phyloP scores from a whole-genome alignment of 768 basidiomycete species.

The Calocybe cyanea region DNA sequence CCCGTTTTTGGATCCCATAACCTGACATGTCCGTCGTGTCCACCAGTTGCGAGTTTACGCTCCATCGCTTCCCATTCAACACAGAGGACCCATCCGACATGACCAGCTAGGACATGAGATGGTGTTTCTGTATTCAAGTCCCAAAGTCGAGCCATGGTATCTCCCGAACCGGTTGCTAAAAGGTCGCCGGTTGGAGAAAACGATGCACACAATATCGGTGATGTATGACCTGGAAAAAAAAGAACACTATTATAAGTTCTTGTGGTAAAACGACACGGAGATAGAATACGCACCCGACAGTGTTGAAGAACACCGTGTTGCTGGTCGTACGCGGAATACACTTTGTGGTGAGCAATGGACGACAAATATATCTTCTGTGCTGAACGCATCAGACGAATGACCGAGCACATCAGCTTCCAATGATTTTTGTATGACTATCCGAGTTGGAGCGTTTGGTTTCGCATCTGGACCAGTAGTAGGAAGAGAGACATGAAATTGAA shows the following conservation, averaged over 20 bases:
- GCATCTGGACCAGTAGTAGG: slow-evolving; percentile 48
- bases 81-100: slow-evolving; percentile 95
- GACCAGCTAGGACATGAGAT: slow-evolving; percentile 80
- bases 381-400: slow-evolving; percentile 68
- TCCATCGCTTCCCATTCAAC: slow-evolving; percentile 98
- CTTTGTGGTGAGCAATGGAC: slow-evolving; percentile 94
- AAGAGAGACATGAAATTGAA: slow-evolving; percentile 81
- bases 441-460: slow-evolving; percentile 57
- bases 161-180: slow-evolving; percentile 94
- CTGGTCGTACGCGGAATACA: slow-evolving; percentile 90
- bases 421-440: slow-evolving; percentile 81
- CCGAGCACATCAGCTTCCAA: slow-evolving; percentile 77
- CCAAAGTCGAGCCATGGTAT: slow-evolving; percentile 91
- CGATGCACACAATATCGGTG: slow-evolving; percentile 91
- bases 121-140: slow-evolving; percentile 92
- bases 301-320: slow-evolving; percentile 91
- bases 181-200: slow-evolving; percentile 92
- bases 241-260: slow-evolving; percentile 2
- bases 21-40: slow-evolving; percentile 88
- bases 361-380: slow-evolving; percentile 83
- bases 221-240: slow-evolving; percentile 66
- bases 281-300: slow-evolving; percentile 57
- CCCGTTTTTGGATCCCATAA: slow-evolving; percentile 95
- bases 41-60: slow-evolving; percentile 86
- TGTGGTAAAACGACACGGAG: neutral